Base-by-base conservation (phyloP, 1,139 yeast species). In the Hanseniaspora sp. region DNA sequence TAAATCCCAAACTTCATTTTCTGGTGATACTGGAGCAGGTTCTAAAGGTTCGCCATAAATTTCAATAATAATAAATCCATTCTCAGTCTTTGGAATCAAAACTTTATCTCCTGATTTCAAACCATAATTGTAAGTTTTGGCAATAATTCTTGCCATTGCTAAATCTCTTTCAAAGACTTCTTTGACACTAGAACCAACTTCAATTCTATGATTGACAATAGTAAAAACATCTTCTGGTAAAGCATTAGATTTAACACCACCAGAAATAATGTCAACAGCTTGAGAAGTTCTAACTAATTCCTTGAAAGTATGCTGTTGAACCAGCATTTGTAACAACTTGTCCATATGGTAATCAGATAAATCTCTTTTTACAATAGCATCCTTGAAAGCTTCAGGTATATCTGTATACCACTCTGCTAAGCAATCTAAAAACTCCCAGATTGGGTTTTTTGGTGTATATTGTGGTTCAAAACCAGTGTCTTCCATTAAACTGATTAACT, bases 171-270 rank as follows among this genome's bases (percentile, higher is more conserved):
- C 65, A 33, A 70, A 60, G 3, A 78, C 72, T 8, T 69, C 69
- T 1, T 67, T 67, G 1, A 76, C 72, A 9, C 73, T 60, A 39
- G 76, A 74, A 57, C 78, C 83, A 18, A 78, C 67, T 5, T 80
- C 76, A 55, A 82, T 73, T 58, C 88, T 72, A 59, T 80, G 80
- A 65, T 83, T 82, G 45, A 83, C 73, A 52, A 74, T 64, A 15
- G 79, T 67, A 5, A 73, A 70, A 12, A 75, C 84, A 59, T 71
- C 73, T 62, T 83, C 90, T 0, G 92, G 92, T 51, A 83, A 69
- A 0, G 88, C 86, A 63, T 83, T 83, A 37, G 79, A 70, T 65
- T 83, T 83, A 45, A 76, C 75, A 18, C 92, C 92, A 9, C 90
- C 90, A n/a, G 68, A 61, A 51, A 83, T 71, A 11, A 81, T 71